phyloP scores from a whole-genome alignment of 352 stramenopile genomes.

The Phytopythium litorale region DNA sequence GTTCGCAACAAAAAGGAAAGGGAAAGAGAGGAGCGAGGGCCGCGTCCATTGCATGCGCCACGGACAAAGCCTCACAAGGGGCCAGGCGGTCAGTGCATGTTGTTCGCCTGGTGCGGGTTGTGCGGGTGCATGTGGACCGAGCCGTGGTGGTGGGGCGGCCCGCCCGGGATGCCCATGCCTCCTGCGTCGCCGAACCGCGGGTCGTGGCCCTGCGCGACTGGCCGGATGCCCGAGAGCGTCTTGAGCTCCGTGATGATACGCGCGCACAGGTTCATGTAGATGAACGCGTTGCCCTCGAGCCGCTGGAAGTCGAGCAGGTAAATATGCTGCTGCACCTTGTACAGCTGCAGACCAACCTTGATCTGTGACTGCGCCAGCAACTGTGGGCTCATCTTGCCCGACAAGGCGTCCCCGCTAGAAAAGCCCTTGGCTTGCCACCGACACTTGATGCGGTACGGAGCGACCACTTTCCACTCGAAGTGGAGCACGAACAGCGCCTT shows the following conservation, averaged over 20 bases:
- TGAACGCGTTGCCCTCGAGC: constrained; percentile 96
- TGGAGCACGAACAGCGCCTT: constrained; percentile 95
- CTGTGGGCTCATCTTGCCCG: constrained; percentile 23
- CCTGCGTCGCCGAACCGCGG: constrained; percentile 43
- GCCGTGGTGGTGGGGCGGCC: constrained; percentile 25
- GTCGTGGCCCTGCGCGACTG: constrained; percentile 45
- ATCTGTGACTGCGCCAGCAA: constrained; percentile 54
- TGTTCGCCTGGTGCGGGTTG: constrained; percentile 15
- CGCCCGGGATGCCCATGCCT: constrained; percentile 25
- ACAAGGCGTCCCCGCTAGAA: constrained; percentile 10
- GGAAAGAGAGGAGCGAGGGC: not conserved
- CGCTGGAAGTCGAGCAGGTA: constrained; percentile 99
- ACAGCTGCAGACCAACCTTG: constrained; percentile 95
- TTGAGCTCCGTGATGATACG: constrained; percentile 99
- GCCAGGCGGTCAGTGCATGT: not conserved
- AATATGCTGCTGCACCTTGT: constrained; percentile 98
- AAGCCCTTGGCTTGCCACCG: constrained; percentile 87
- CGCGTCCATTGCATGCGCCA: not conserved
- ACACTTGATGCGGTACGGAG: constrained; percentile 97
- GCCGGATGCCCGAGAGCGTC: constrained; percentile 85
- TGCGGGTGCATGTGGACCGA: constrained; percentile 54
- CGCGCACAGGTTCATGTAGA: constrained; percentile 99
- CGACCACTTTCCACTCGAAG: constrained; percentile 97
- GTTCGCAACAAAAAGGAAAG: not conserved
- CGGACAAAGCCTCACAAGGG: not conserved